phyloP scores from a whole-genome alignment of 768 basidiomycete genomes.

The Phanerochaete sordida region DNA sequence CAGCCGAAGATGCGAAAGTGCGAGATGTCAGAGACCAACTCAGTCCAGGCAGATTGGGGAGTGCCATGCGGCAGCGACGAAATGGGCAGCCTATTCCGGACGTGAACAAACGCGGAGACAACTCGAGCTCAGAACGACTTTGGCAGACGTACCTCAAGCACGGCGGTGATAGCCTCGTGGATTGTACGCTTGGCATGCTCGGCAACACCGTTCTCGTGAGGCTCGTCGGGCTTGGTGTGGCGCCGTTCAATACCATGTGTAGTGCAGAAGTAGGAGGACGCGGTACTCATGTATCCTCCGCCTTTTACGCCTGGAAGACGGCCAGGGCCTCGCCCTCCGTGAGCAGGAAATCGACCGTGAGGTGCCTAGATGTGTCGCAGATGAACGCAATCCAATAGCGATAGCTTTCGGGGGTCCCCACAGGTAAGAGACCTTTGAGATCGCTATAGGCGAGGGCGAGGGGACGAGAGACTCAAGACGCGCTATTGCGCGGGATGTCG shows the following conservation, averaged over 20 bases:
- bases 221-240: conserved; percentile 17
- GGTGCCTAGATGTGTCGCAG: too few species aligned
- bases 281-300: conserved; percentile 24
- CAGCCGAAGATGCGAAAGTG: conserved; percentile 36
- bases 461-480: too few species aligned
- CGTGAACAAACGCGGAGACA: conserved; percentile 17
- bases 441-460: too few species aligned
- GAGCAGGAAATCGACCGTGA: too few species aligned
- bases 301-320: too few species aligned
- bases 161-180: conserved; percentile 11
- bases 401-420: too few species aligned
- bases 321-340: too few species aligned
- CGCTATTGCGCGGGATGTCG: too few species aligned
- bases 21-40: conserved; percentile 23
- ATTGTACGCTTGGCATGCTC: conserved; percentile 11
- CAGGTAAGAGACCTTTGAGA: too few species aligned
- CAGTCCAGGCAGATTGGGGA: conserved; percentile 22
- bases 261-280: conserved; percentile 12
- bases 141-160: conserved; percentile 22
- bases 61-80: conserved; percentile 17
- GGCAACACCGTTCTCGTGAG: conserved; percentile 23
- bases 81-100: conserved; percentile 22
- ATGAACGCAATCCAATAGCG: too few species aligned
- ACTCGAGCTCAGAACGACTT: conserved; percentile 10
- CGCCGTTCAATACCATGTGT: conserved; percentile 16